A percentile compares a stretch with the other conserved stretches of the same genome.
phyloP scores from a whole-genome alignment of 306 rosid species.

The Mucuna pruriens region DNA sequence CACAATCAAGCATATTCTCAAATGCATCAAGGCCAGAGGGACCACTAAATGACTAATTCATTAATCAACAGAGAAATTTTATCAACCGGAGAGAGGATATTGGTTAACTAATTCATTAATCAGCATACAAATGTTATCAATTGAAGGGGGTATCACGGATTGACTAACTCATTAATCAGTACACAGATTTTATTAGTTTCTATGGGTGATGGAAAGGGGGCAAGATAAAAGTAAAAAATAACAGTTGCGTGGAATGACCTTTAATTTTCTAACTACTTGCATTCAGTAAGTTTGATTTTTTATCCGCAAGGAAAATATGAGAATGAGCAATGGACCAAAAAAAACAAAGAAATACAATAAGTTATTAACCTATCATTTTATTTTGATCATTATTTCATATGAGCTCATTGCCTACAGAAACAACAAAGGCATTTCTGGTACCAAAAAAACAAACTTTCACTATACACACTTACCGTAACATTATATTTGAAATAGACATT shows the following conservation, averaged over 20 bases:
- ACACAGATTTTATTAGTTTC: conserved; percentile 1
- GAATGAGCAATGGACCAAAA: neutral
- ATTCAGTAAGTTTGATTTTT: conserved; percentile 9
- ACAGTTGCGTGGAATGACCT: neutral
- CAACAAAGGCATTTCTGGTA: conserved; percentile 3
- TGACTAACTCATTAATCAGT: conserved; percentile 2
- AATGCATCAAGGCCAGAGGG: conserved; percentile 9
- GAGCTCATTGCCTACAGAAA: conserved; percentile 15
- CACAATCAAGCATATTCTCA: conserved; percentile 20
- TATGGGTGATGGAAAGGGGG: neutral
- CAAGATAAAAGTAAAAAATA: neutral
- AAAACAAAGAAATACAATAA: neutral
- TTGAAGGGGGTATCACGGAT: neutral
- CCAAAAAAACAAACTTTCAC: neutral
- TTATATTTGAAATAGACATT: conserved; percentile 86
- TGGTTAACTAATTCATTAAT: neutral
- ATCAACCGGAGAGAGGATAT: neutral
- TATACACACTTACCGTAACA: conserved; percentile 76
- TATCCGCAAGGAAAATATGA: conserved; percentile 26
- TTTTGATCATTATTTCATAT: conserved; percentile 4
- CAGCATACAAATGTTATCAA: conserved; percentile 12
- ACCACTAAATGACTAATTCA: neutral
- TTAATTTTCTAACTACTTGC: neutral
- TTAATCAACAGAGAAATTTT: conserved; percentile 7
- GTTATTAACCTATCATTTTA: neutral